Evolutionary conservation across 2,329 filamentous ascomycete genomes (phyloP).

Genomic region (Fusarium pininemorale): DNA sequence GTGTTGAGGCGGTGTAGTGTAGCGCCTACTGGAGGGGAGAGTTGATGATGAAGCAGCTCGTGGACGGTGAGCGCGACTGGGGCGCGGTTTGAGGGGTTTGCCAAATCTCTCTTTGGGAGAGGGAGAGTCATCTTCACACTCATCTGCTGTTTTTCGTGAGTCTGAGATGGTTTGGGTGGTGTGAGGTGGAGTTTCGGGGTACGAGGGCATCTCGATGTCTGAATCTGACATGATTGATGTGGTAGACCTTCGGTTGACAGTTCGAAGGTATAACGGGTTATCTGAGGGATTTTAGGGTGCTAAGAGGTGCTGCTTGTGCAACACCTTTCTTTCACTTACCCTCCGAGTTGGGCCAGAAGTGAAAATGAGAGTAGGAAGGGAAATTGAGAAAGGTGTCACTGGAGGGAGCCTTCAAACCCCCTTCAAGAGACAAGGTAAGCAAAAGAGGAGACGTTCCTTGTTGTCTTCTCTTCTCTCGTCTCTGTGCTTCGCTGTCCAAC

Average conservation of each 20-base stretch:
- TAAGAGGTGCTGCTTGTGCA: accelerated
- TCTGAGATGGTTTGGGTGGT: neutral
- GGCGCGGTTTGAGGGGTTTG: accelerated
- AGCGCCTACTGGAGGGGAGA: neutral
- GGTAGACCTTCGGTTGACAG: accelerated
- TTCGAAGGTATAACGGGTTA: accelerated
- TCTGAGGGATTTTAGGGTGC: accelerated
- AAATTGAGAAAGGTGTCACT: accelerated
- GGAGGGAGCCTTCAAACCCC: neutral
- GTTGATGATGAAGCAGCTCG: neutral
- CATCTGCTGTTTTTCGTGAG: neutral
- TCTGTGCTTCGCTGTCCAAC: accelerated
- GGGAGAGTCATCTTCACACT: accelerated
- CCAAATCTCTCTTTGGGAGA: neutral
- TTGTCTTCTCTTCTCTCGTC: neutral
- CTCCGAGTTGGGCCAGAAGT: neutral
- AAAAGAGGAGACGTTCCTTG: too few relatives aligned
- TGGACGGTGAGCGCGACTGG: neutral
- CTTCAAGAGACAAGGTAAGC: neutral
- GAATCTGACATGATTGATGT: neutral
- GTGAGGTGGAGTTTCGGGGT: neutral
- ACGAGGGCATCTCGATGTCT: neutral
- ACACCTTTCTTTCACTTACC: accelerated
- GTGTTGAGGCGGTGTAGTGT: neutral
- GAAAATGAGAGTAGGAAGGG: neutral